phyloP scores from a whole-genome alignment of 2,329 filamentous ascomycete species.

The Madurella fahalii region DNA sequence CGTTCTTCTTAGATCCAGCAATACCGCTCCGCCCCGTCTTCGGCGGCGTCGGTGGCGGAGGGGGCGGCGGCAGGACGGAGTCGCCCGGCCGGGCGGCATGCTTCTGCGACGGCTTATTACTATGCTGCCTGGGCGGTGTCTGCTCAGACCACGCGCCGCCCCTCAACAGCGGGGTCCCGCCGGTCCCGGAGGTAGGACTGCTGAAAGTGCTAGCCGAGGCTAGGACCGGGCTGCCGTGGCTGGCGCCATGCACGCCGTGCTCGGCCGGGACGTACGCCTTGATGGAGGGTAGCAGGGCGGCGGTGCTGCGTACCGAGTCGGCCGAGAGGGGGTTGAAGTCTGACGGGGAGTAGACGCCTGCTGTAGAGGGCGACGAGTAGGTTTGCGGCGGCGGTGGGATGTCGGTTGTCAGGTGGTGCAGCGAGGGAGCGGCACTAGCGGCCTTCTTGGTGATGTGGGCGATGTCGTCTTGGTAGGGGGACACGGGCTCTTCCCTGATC shows the following conservation, averaged over 20 bases:
- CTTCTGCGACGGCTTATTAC: background rate
- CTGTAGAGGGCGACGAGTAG: constrained; percentile 27
- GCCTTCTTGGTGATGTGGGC: constrained; percentile 10
- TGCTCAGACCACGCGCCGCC: constrained; percentile 15
- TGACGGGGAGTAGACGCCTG: constrained; percentile 25
- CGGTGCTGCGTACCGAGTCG: constrained; percentile 32
- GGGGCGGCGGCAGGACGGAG: background rate
- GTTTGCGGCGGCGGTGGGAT: constrained; percentile 23
- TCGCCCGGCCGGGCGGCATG: background rate
- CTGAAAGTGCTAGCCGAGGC: constrained; percentile 8
- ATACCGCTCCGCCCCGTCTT: constrained; percentile 12
- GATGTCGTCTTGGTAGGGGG: constrained; percentile 10
- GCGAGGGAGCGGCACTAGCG: constrained; percentile 10
- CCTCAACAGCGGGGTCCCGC: constrained; percentile 19
- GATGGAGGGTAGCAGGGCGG: constrained; percentile 33
- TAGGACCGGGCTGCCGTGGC: background rate
- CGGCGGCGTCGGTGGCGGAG: constrained; percentile 14
- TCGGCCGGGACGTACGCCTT: constrained; percentile 30
- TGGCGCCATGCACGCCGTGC: constrained; percentile 22
- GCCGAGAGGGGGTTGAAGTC: constrained; percentile 28
- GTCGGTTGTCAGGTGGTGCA: constrained; percentile 27
- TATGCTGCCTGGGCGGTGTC: constrained; percentile 1
- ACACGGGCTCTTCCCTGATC: constrained; percentile 11
- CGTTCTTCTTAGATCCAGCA: constrained; percentile 2
- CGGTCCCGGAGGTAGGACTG: constrained; percentile 16